phyloP scores from a whole-genome alignment of 2,329 filamentous ascomycete species.

The Myriosclerotinia duriaeana region DNA sequence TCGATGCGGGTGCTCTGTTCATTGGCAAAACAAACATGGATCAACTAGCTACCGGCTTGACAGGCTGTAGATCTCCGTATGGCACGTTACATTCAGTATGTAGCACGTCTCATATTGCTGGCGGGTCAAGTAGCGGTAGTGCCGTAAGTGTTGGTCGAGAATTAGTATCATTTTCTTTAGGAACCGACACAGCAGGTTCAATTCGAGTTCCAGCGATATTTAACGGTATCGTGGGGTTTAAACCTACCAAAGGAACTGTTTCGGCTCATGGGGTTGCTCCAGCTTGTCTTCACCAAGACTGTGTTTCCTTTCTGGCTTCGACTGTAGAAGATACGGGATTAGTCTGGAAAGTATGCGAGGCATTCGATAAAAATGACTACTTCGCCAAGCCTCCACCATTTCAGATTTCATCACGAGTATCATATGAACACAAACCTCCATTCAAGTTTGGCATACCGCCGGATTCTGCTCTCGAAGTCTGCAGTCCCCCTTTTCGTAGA shows the following conservation, averaged over 20 bases:
- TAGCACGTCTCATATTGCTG: constrained; percentile 50
- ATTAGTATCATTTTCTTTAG: constrained; percentile 54
- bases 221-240: constrained; percentile 51
- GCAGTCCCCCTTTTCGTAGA: constrained; percentile 44
- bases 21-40: constrained; percentile 58
- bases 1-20: constrained; percentile 54
- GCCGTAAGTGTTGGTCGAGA: constrained; percentile 52
- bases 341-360: constrained; percentile 50
- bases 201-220: constrained; percentile 51
- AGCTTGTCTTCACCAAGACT: constrained; percentile 55
- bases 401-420: not conserved
- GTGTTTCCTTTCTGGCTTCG: constrained; percentile 50
- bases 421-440: constrained; percentile 34
- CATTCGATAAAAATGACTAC: constrained; percentile 48
- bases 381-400: constrained; percentile 46
- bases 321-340: constrained; percentile 48
- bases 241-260: constrained; percentile 52
- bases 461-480: constrained; percentile 45
- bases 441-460: constrained; percentile 54
- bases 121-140: constrained; percentile 55
- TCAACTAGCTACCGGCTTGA: constrained; percentile 56
- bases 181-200: constrained; percentile 54
- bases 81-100: constrained; percentile 51
- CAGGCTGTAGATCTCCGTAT: constrained; percentile 55
- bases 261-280: constrained; percentile 49